These are phyloP conservation scores for Paecilomyces sp. DNA, from an alignment of 2,329 filamentous ascomycete species.

Conservation along the genomic window DNA sequence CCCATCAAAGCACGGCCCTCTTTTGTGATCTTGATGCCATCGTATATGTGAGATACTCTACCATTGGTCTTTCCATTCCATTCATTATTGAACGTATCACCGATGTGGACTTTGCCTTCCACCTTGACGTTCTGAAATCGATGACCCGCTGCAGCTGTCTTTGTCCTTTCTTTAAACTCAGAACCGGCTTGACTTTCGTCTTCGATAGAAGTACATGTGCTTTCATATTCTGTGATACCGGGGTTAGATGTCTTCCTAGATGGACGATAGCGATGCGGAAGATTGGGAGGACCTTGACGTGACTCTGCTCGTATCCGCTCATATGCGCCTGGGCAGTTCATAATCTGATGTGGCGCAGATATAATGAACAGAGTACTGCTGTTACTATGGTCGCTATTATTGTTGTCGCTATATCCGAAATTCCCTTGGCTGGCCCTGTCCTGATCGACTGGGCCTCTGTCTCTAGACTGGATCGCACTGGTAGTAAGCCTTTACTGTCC, in stretches of 20 bases:
- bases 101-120: not conserved
- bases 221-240: not conserved
- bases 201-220: not conserved
- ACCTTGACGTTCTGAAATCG: not conserved
- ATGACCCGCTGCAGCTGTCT: not conserved
- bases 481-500: not conserved
- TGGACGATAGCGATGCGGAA: not conserved
- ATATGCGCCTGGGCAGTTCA: not conserved
- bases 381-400: not conserved
- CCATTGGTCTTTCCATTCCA: not conserved
- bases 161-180: not conserved
- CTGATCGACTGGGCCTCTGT: not conserved
- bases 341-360: not conserved
- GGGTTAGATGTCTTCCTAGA: too few species aligned
- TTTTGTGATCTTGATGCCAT: not conserved
- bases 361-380: not conserved
- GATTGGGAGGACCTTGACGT: not conserved
- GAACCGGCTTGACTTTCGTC: not conserved
- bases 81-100: not conserved
- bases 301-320: not conserved
- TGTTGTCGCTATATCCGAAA: not conserved
- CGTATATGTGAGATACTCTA: not conserved
- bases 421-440: not conserved
- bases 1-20: not conserved
- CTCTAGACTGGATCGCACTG: not conserved